These are phyloP conservation scores for Trichocladium uniseriatum DNA, from an alignment of 495 filamentous ascomycete genomes.

Conservation along the genomic window DNA sequence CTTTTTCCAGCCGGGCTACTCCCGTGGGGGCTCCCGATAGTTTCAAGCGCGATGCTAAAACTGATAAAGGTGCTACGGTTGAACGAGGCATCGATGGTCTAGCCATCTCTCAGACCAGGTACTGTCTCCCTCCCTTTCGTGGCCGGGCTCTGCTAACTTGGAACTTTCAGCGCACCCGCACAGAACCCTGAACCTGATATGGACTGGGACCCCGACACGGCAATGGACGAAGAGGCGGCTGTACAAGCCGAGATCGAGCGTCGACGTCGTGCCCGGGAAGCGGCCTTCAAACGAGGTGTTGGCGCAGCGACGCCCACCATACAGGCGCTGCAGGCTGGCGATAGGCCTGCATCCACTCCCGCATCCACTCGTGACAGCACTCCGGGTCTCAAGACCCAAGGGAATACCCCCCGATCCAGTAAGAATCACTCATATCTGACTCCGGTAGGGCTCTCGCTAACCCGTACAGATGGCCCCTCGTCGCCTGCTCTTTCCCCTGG, in stretches of 20 bases:
- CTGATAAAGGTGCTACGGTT: slow-evolving; percentile 48
- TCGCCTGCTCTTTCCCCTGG: slow-evolving; percentile 31
- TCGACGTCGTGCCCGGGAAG: slow-evolving; percentile 77
- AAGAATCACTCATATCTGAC: slow-evolving; percentile 6
- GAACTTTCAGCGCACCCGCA: neutral
- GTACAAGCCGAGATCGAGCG: slow-evolving; percentile 64
- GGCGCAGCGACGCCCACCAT: slow-evolving; percentile 64
- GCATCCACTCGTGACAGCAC: slow-evolving; percentile 38
- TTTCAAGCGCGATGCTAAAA: slow-evolving; percentile 58
- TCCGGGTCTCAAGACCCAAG: slow-evolving; percentile 27
- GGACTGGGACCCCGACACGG: slow-evolving; percentile 41
- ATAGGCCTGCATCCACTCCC: slow-evolving; percentile 47
- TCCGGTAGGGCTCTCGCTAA: neutral
- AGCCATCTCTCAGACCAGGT: slow-evolving; percentile 20
- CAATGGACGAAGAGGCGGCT: slow-evolving; percentile 54
- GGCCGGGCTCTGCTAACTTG: neutral
- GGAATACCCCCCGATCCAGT: slow-evolving; percentile 36
- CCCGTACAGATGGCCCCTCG: slow-evolving; percentile 11
- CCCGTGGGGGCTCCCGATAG: slow-evolving; percentile 27
- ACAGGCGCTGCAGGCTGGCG: slow-evolving; percentile 61
- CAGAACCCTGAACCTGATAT: slow-evolving; percentile 23
- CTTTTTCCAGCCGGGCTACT: slow-evolving; percentile 24
- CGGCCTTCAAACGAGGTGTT: slow-evolving; percentile 70
- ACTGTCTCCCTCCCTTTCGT: neutral
- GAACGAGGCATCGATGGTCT: slow-evolving; percentile 35